Evolutionary conservation across 305 asterid genomes (phyloP), one percentile per base, ranked within the genome.

Genomic region (Fraxinus latifolia): DNA sequence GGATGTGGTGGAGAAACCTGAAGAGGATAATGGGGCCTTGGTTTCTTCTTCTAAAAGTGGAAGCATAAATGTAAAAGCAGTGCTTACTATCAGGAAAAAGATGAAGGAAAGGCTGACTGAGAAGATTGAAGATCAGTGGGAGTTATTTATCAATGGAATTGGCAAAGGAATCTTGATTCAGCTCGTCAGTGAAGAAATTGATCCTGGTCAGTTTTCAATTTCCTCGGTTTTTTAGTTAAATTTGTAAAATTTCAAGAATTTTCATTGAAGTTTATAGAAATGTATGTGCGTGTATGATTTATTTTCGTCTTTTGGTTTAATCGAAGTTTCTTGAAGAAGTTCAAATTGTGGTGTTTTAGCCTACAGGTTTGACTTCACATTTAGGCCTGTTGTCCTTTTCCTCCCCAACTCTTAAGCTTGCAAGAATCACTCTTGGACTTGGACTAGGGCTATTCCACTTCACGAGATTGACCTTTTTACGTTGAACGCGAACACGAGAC

Each of bases 111-210:
- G 79, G 67, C 68, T 95, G 70, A 79, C 27, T 79, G 97, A 91
- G 3, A 93, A 88, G 86, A 78, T 95, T 76, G 96, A 91, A 71
- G 97, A 94, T 74, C 93, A 89, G 86, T 92, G 93, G 94, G 97
- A 90, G 29, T 87, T 91, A 14, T 78, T 95, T 8, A 74, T 93
- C 9, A 94, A 93, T 87, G 96, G 92, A 47, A 89, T 95, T 75
- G 99, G 99, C 9, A 88, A 87, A 85, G 98, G 98, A 73, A 93
- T 94, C 91, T 86, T 78, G 67, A 80, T 95, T 89, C 95, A 90
- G 85, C 94, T 95, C 70, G 82, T 94, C 77, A 95, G 98, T 85
- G 85, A 91, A 86, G 97, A 92, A 55, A 79, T 89, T 90, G 94
- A 89, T 84, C 90, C 93, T 74, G 88, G 92, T 91, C 79, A 82